Percentiles rank a stretch among this genome's conserved stretches.
These are phyloP conservation scores for Pseudozyma thailandica DNA, from an alignment of 1,284 basidiomycete species.

Conservation along the genomic window DNA sequence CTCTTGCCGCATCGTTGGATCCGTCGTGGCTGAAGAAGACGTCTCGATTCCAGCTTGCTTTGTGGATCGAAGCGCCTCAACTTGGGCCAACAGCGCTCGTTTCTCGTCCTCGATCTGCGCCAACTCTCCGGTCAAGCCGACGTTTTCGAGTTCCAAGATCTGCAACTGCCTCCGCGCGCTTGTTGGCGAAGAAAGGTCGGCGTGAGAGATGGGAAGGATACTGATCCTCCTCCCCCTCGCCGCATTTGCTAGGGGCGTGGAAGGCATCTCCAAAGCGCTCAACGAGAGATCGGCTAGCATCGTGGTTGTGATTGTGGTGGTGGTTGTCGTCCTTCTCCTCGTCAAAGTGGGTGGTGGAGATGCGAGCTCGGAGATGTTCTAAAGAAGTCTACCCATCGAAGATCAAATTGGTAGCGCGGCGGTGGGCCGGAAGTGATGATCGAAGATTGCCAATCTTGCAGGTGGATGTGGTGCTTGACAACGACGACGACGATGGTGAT, in stretches of 20 bases:
- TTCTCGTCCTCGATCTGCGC: conserved; percentile 5
- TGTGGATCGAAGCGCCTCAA: background rate
- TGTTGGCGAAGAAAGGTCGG: conserved; percentile 13
- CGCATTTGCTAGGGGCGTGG: conserved; percentile 8
- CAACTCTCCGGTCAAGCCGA: conserved; percentile 19
- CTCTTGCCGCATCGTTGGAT: background rate
- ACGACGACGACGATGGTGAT: too few relatives aligned
- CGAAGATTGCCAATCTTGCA: too few relatives aligned
- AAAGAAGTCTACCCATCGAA: too few relatives aligned
- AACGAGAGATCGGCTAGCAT: conserved; percentile 29
- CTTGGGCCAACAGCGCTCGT: background rate
- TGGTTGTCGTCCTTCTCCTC: too few relatives aligned
- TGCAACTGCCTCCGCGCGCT: conserved; percentile 5
- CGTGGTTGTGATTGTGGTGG: too few relatives aligned
- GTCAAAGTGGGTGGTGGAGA: too few relatives aligned
- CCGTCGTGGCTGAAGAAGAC: conserved; percentile 7
- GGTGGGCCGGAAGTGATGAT: too few relatives aligned
- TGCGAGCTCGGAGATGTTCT: too few relatives aligned
- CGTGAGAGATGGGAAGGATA: conserved; percentile 12
- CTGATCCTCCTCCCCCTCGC: conserved; percentile 13
- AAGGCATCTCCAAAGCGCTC: background rate
- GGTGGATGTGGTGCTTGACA: too few relatives aligned
- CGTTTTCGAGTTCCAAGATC: conserved; percentile 29
- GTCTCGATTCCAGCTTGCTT: background rate
- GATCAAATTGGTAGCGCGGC: too few relatives aligned